These are phyloP conservation scores for Haematococcus sp. DNA, from an alignment of 139 green algal species.

Conservation along the genomic window DNA sequence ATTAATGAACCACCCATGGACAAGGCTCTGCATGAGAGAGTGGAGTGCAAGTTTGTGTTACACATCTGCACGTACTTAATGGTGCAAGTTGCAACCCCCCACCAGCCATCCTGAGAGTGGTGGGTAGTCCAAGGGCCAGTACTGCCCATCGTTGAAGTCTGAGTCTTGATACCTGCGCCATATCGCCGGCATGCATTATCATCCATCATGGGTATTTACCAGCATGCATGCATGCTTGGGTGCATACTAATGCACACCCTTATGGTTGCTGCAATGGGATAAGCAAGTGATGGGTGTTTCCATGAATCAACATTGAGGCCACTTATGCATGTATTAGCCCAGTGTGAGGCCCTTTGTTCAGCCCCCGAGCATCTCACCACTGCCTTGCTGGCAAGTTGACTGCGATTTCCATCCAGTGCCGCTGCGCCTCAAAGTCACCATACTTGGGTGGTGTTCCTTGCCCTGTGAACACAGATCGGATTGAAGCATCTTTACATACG, in stretches of 20 bases:
- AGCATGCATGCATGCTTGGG: not conserved
- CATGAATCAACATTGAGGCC: no score
- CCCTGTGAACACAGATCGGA: slow-evolving; percentile 44
- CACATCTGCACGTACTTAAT: no score
- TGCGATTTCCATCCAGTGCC: slow-evolving; percentile 99
- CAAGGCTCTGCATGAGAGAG: slow-evolving; percentile 63
- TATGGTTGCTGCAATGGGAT: no score
- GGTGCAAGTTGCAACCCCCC: no score
- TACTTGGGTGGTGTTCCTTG: slow-evolving; percentile 70
- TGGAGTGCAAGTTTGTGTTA: not conserved
- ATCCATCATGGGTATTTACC: no score
- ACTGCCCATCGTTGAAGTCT: slow-evolving; percentile 41
- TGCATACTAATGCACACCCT: no score
- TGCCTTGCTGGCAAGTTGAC: slow-evolving; percentile 64
- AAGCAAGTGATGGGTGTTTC: no score
- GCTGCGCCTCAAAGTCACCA: slow-evolving; percentile 97
- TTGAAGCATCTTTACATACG: not conserved
- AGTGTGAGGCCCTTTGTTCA: no score
- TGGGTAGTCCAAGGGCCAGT: slow-evolving; percentile 98
- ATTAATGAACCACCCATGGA: slow-evolving; percentile 70
- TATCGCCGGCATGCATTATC: no score
- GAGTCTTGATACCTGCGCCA: slow-evolving; percentile 35
- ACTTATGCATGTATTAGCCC: no score
- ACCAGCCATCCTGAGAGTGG: slow-evolving; percentile 94
- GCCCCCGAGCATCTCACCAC: no score